Base-by-base conservation (phyloP, 495 filamentous ascomycete genomes). In the Penicillium samsonianum region DNA sequence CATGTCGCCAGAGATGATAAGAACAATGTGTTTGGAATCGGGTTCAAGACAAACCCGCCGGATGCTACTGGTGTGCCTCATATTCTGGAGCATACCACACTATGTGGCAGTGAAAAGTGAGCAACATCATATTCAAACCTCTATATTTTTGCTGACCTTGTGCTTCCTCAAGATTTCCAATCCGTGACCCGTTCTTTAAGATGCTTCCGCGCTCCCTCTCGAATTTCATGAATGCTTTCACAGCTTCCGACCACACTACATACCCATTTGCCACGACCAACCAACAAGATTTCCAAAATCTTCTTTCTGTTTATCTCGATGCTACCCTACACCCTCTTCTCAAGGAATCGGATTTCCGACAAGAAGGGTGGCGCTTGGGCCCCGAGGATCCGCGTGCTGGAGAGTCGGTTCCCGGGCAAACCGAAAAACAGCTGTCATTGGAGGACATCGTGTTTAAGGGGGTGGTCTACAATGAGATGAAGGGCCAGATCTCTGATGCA, bases 391-490 rank as follows among this genome's bases (percentile, higher is more conserved):
- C 90, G 7, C 77, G 80, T 41, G 82, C 82, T 19, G 63, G 80
- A 3, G 62, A 73, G 38, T 64, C 78, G 22, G 76, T 71, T 5
- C 76, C 78, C 11, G 71, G 63, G 22, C 62, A 73, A 35, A 65
- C 70, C 55, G 77, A 69, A 41, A 48, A 57, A 19, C 64, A 67
- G 38, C 61, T 68, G 4, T 60, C 69, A 28, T 55, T 70, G 26
- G 73, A 75, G 20, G 76, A 78, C 35, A 82, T 98, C 19, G 87
- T 97, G 14, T 98, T 98, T 80, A 98, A 98, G 70, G 94, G 94
- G 22, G 94, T 98, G 11, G 94, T 98, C 22, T 98, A 98, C 73
- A 98, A 98, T 67, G 94, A 98, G 75, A 98, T 98, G 94, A 98
- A 98, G 73, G 94, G 94, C 0, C 91, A 96, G 67, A 96, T 98